Evolutionary conservation across 345 rosid species (phyloP), one percentile per base, ranked within the genome.

Genomic region (Populus alba): DNA sequence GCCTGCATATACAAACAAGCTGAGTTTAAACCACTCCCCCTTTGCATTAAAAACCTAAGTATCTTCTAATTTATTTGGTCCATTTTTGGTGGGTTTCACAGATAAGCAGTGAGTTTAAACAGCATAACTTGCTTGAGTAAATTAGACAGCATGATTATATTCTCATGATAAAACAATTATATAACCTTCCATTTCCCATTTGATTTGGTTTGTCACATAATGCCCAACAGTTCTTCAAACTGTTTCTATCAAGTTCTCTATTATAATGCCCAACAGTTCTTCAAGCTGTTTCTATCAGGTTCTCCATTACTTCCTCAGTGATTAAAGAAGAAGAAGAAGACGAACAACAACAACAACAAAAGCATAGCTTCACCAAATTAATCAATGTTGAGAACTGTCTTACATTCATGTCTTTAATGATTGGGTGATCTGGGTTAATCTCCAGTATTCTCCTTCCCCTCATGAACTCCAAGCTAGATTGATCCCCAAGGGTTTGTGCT

Each of bases 401-500:
- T 90, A 94, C 98, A 53, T 91, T 92, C 66, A 97, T 87, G 84
- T 97, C 98, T 82, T 91, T 88, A 53, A 97, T 76, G 68, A 97
- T 92, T 7, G 99, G 97, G 82, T 97, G 99, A 74, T 92, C 97
- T 2, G 97, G 93, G 83, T 94, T 97, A 72, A 97, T 90, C 90
- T 97, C 97, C 75, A 97, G 78, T 68, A 97, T 94, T 87, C 97
- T 94, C 80, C 98, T 87, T 49, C 99, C 98, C 82, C 97, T 88
- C 99, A 94, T 94, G 86, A 97, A 97, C 84, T 94, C 98, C 92
- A 97, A 85, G 87, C 97, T 97, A 35, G 97, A 86, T 72, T 95
- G 90, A 74, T 97, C 99, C 55, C 98, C 97, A 57, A 97, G 97
- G 49, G 99, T 94, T 87, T 97, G 99, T 57, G 99, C 99, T 86